Percentiles rank a stretch among this genome's conserved stretches.
Conservation (phyloP, 352 stramenopile species). For the Phytopythium kandeliae region DNA sequence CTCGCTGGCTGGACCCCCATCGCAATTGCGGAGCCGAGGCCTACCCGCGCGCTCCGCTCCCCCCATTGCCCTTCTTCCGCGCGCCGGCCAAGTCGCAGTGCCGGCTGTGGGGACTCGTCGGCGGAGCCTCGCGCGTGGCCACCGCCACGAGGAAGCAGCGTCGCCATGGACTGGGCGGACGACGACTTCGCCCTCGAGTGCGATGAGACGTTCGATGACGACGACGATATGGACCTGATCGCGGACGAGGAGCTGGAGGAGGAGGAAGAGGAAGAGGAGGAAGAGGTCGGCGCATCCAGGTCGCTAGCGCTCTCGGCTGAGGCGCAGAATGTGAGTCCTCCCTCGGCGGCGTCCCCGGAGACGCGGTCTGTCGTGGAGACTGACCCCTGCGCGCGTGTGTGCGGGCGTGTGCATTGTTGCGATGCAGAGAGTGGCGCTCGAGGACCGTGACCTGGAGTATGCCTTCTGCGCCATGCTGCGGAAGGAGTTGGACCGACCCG, state of each 20-base stretch:
- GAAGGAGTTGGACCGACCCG: constrained; percentile 58
- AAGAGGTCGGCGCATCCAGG: constrained; percentile 14
- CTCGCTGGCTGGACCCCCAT: too few relatives aligned
- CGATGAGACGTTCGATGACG: constrained; percentile 78
- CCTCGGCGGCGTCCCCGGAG: too few relatives aligned
- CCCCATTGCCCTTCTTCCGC: not conserved
- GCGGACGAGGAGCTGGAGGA: constrained; percentile 11
- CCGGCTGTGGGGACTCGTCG: not conserved
- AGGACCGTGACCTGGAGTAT: constrained; percentile 69
- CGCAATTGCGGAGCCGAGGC: not conserved
- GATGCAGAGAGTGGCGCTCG: constrained; percentile 51
- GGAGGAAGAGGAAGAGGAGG: constrained; percentile 9
- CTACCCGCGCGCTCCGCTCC: too few relatives aligned
- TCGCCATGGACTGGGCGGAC: constrained; percentile 54
- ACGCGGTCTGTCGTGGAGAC: too few relatives aligned
- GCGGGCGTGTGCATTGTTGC: constrained; percentile 1
- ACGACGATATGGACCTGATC: constrained; percentile 36
- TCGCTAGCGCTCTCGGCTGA: constrained; percentile 26
- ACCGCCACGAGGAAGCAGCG: too few relatives aligned
- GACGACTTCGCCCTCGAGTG: too few relatives aligned
- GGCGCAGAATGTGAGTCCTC: constrained; percentile 26
- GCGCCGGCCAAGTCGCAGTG: not conserved
- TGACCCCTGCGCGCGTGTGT: not conserved
- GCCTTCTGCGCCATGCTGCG: constrained; percentile 73
- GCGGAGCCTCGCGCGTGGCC: too few relatives aligned